Percentiles rank a stretch among this genome's conserved stretches.
Conservation (phyloP, 2,329 filamentous ascomycete genomes). For the Cordyceps pruinosa region DNA sequence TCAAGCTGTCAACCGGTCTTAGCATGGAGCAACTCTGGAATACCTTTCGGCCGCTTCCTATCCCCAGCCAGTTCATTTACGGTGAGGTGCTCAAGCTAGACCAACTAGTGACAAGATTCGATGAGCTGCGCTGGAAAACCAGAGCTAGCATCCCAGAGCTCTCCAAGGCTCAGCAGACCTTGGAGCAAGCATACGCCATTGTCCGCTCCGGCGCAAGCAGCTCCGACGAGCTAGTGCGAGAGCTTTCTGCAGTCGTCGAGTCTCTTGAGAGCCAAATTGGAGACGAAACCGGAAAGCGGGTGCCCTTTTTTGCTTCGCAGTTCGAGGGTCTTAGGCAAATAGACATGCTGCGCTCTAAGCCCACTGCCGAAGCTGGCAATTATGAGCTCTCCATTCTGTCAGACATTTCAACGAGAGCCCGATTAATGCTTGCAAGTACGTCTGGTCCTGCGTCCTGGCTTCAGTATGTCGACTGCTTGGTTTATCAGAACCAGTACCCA, state of each 20-base stretch:
- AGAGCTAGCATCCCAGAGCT: slow-evolving; percentile 45
- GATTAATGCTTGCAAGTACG: slow-evolving; percentile 27
- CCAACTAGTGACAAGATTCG: slow-evolving; percentile 51
- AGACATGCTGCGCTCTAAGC: slow-evolving; percentile 32
- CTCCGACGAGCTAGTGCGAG: slow-evolving; percentile 40
- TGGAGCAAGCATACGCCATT: slow-evolving; percentile 50
- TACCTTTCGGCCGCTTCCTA: slow-evolving; percentile 56
- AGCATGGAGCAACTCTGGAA: slow-evolving; percentile 79
- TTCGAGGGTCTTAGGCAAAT: slow-evolving; percentile 54
- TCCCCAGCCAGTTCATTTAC: slow-evolving; percentile 39
- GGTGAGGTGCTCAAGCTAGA: slow-evolving; percentile 45
- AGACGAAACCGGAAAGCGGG: slow-evolving; percentile 32
- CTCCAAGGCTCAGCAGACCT: slow-evolving; percentile 44
- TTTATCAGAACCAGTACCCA: slow-evolving; percentile 29
- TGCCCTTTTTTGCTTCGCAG: slow-evolving; percentile 45
- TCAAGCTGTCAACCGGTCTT: slow-evolving; percentile 66
- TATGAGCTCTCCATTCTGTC: slow-evolving; percentile 45
- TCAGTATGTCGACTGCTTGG: slow-evolving; percentile 42
- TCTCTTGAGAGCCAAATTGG: slow-evolving; percentile 42
- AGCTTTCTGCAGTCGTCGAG: slow-evolving; percentile 44
- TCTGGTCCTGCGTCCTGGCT: slow-evolving; percentile 33
- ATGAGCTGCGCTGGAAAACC: slow-evolving; percentile 53
- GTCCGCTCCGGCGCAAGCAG: slow-evolving; percentile 37
- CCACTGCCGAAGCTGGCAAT: slow-evolving; percentile 13
- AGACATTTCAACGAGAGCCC: slow-evolving; percentile 28